Evolutionary conservation across 2,329 filamentous ascomycete species (phyloP), one percentile per base, ranked within the genome.

Genomic region (Bipolaris oryzae): DNA sequence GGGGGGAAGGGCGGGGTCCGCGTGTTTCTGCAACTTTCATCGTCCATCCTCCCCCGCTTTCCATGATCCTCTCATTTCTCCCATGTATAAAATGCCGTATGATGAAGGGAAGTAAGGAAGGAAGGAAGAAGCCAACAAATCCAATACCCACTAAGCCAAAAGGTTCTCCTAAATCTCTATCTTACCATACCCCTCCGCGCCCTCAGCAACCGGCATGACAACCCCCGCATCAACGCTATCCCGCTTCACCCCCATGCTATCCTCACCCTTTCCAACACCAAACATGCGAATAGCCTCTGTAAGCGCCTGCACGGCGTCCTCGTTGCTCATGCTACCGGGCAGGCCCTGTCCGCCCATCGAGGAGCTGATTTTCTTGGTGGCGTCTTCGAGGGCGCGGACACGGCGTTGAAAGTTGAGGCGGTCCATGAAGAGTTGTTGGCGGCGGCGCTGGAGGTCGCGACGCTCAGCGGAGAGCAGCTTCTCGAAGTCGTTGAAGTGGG

Each of bases 401-500:
- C 93, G 86, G 77, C 90, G 89, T 81, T 95, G 92, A 80, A 98
- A 96, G 2, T 90, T 86, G 48, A 99, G 82, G 21, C 95, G 87
- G 76, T 99, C 95, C 35, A 98, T 81, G 82, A 98, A 96, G 16
- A 99, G 84, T 75, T 97, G 91, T 76, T 98, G 93, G 28, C 94
- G 87, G 38, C 91, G 91, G 55, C 93, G 87, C 77, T 99, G 95
- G 20, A 99, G 83, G 77, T 99, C 95, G 58, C 93, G 87, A 57
- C 94, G 89, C 80, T 99, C 95, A 5, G 93, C 92, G 68, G 96
- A 90, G 48, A 99, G 83, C 42, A 97, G 89, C 16, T 90, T 85
- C 78, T 99, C 95, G 85, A 99, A 93, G 76, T 99, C 95, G 69
- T 91, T 89, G 78, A 99, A 99, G 75, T 98, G 96, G 71, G 92